Base-by-base conservation (phyloP, 768 basidiomycete genomes). In the Naganishia onofrii region DNA sequence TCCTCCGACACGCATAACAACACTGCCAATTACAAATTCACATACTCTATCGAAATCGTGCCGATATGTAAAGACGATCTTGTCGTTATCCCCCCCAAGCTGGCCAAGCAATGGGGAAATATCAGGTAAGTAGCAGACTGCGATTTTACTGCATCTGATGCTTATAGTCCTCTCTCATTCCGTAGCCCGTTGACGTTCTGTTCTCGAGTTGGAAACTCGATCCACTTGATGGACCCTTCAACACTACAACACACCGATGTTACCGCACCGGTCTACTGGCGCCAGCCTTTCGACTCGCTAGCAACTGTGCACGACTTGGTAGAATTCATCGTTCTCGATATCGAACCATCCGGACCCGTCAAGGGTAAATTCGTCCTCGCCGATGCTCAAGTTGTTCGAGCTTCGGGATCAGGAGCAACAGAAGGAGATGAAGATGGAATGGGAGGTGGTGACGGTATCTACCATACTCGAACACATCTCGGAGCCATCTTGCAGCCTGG, bases 41-140 rank as follows among this genome's bases (percentile, higher is more conserved):
- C 93, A 5, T 98, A 92, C 84, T 96, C 94, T 5, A 91, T 98
- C 74, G 95, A 98, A 82, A 96, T 99, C 77, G 87, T 90, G 4
- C 93, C 96, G 0, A 87, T 99, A 68, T 99, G 96, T 84, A 97
- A 97, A 80, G 96, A 98, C 78, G 96, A 99, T 81, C 86, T 99
- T 31, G 90, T 98, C 26, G 92, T 91, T 79, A 84, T 99, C 42
- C 92, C 93, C 2, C 80, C 83, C 13, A 91, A 92, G 76, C 88
- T 89, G 74, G 93, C 96, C 0, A 88, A 89, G 10, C 83, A 87
- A 21, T 83, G 94, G 68, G 87, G 89, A 78, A 97, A 94, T 84
- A 95, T 99, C 82, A 87, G 79, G 57, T 58, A 36, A 58, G 57
- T 9, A 36, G 21, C 3, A 15, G 12, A 19, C 82, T 82, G 70